A percentile compares a stretch with the other conserved stretches of the same genome.
Evolutionary conservation across 139 green algal species (phyloP).

Genomic region (Dunaliella primolecta): DNA sequence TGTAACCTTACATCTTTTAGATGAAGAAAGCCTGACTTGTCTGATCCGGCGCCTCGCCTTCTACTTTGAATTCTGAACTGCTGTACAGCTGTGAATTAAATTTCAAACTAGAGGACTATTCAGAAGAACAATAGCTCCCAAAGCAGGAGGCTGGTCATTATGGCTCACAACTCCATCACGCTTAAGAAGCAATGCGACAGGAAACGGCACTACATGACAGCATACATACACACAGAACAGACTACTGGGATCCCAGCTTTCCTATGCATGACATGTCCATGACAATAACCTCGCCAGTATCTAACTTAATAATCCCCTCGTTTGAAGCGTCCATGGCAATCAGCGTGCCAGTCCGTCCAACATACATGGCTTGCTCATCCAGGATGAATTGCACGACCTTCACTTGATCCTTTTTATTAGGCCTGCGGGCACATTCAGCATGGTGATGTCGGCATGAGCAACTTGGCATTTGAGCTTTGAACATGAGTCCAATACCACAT

Average conservation of each 20-base stretch:
- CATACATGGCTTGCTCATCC: slow-evolving; percentile 21
- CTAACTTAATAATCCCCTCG: slow-evolving; percentile 48
- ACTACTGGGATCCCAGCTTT: not conserved
- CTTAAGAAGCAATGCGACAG: not conserved
- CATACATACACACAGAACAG: not conserved
- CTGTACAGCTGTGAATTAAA: not conserved
- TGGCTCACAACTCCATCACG: not conserved
- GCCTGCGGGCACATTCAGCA: slow-evolving; percentile 1
- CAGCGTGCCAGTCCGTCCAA: slow-evolving; percentile 36
- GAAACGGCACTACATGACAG: not conserved
- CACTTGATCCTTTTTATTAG: slow-evolving; percentile 26
- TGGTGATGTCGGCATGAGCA: too few relatives aligned
- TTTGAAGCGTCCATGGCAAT: slow-evolving; percentile 43
- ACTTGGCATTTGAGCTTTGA: too few relatives aligned
- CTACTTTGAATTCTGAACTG: not conserved
- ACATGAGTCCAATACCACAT: too few relatives aligned
- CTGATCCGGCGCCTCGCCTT: too few relatives aligned
- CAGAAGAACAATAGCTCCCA: too few relatives aligned
- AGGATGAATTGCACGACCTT: slow-evolving; percentile 23
- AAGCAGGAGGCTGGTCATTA: too few relatives aligned
- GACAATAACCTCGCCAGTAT: slow-evolving; percentile 44
- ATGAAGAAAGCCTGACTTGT: too few relatives aligned
- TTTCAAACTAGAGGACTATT: too few relatives aligned
- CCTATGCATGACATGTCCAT: slow-evolving; percentile 24
- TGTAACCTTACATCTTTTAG: too few relatives aligned